Conservation (phyloP, 768 basidiomycete genomes). For the Postia placenta region DNA sequence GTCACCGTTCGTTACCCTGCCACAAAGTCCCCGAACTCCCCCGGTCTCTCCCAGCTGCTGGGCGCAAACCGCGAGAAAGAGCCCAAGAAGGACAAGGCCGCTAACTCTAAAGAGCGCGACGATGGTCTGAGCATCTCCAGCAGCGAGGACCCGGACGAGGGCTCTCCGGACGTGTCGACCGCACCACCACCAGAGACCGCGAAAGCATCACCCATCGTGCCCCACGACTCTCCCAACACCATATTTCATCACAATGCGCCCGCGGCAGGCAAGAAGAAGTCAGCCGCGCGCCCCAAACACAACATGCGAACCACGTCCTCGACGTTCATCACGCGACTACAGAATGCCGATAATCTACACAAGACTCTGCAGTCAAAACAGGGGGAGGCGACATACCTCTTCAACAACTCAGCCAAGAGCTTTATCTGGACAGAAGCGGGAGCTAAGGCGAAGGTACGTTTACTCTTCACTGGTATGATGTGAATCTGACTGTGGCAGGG, state of each 20-base stretch:
- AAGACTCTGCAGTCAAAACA: conserved; percentile 70
- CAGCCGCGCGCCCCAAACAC: conserved; percentile 71
- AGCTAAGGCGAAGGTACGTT: conserved; percentile 71
- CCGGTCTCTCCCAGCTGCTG: conserved; percentile 64
- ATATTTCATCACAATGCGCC: conserved; percentile 54
- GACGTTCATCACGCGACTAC: conserved; percentile 85
- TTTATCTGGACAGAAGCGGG: conserved; percentile 86
- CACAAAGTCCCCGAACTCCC: conserved; percentile 44
- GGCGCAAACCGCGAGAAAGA: conserved; percentile 58
- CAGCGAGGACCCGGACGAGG: conserved; percentile 71
- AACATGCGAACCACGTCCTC: conserved; percentile 89
- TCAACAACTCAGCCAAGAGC: conserved; percentile 83
- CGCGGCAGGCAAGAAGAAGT: conserved; percentile 54
- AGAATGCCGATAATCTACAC: conserved; percentile 70
- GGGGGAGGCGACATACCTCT: conserved; percentile 81
- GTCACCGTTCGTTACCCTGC: conserved; percentile 59
- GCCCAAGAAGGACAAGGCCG: conserved; percentile 27
- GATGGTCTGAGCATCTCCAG: conserved; percentile 78
- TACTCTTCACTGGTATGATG: not conserved
- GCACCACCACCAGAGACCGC: conserved; percentile 20
- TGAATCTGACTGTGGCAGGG: conserved; percentile 1
- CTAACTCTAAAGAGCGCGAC: conserved; percentile 16
- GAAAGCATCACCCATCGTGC: conserved; percentile 31
- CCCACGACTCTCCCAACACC: conserved; percentile 41
- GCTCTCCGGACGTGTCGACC: conserved; percentile 27